These are phyloP conservation scores for Parietaria judaica DNA, from an alignment of 306 rosid species.

Conservation along the genomic window DNA sequence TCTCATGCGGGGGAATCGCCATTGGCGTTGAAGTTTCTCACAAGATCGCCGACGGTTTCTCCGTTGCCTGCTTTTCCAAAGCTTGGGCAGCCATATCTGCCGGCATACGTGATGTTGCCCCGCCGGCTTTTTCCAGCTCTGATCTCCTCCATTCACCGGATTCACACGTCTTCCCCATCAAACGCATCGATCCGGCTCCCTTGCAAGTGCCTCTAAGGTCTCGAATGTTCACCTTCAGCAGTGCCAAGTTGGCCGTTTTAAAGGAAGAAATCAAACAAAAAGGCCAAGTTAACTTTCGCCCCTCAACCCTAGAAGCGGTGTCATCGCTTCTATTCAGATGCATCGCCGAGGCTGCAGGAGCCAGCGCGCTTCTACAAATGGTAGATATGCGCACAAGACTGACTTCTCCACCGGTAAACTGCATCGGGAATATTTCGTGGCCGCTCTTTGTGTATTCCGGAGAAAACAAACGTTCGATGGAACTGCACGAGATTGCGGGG, in stretches of 20 bases:
- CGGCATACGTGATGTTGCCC: slow-evolving; percentile 10
- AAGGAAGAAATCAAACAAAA: background rate
- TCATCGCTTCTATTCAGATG: slow-evolving; percentile 13
- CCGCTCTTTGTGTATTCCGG: background rate
- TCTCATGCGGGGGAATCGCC: slow-evolving; percentile 19
- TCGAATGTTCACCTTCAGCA: slow-evolving; percentile 14
- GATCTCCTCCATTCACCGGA: background rate
- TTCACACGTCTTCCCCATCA: background rate
- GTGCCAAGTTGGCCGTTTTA: background rate
- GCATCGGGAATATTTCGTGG: background rate
- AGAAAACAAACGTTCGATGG: too few relatives aligned
- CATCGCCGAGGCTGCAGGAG: background rate
- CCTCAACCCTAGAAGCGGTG: slow-evolving; percentile 17
- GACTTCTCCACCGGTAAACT: background rate
- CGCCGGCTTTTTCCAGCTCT: slow-evolving; percentile 3
- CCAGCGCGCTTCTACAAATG: background rate
- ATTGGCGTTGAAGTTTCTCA: slow-evolving; percentile 13
- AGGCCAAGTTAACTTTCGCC: background rate
- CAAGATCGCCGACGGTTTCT: slow-evolving; percentile 3
- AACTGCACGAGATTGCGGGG: background rate
- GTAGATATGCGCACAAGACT: background rate
- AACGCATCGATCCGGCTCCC: background rate
- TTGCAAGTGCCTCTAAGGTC: background rate
- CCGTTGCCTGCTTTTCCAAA: slow-evolving; percentile 5
- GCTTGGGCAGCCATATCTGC: slow-evolving; percentile 1